phyloP scores from a whole-genome alignment of 306 rosid genomes.

The Pyrus bretschneideri region DNA sequence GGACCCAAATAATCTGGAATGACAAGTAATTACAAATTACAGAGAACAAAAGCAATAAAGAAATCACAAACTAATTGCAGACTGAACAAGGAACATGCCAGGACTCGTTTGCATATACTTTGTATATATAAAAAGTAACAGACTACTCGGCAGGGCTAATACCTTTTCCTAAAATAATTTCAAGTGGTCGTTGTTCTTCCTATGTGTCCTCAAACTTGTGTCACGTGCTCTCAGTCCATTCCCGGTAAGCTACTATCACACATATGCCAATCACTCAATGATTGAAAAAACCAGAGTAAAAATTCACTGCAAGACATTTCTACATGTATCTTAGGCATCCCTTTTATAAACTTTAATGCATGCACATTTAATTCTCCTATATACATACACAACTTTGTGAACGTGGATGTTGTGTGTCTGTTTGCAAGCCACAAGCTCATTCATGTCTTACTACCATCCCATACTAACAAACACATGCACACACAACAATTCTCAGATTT shows the following conservation, averaged over 20 bases:
- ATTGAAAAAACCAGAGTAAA: background rate
- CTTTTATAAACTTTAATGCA: background rate
- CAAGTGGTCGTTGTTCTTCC: conserved; percentile 75
- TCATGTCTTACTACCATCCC: background rate
- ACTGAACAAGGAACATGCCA: background rate
- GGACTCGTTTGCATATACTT: background rate
- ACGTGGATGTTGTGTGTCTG: background rate
- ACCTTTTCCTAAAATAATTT: conserved; percentile 88
- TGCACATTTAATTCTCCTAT: too few species aligned
- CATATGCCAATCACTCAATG: conserved; percentile 5
- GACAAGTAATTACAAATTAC: background rate
- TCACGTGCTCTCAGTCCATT: conserved; percentile 71
- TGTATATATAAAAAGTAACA: background rate
- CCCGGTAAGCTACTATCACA: conserved; percentile 14
- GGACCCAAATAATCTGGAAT: background rate
- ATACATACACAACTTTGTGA: background rate
- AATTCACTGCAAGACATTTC: too few species aligned
- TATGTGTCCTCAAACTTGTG: conserved; percentile 97
- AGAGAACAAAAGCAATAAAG: background rate
- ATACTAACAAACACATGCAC: background rate
- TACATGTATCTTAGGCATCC: background rate
- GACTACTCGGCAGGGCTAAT: conserved; percentile 1
- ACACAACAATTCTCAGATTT: background rate
- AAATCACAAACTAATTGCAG: background rate
- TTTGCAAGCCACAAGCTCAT: background rate